phyloP scores from a whole-genome alignment of 345 rosid genomes.

The Salix udensis region DNA sequence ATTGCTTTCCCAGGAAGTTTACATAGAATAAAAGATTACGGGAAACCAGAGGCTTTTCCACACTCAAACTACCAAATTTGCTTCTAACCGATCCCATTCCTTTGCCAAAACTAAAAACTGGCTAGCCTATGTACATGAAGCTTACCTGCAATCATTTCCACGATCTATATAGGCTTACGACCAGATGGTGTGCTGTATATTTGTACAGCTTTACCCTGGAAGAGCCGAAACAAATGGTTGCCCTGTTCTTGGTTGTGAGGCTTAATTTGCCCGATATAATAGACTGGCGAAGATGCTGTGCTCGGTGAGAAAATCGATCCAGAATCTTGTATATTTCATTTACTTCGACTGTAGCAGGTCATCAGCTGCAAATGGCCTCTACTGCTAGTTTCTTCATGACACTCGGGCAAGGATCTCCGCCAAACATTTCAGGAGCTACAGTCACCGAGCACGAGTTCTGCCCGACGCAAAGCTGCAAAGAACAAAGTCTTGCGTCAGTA shows the following conservation, averaged over 20 bases:
- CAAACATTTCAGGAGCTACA: slow-evolving; percentile 90
- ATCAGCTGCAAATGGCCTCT: slow-evolving; percentile 78
- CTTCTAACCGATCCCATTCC: slow-evolving; percentile 25
- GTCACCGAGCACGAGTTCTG: slow-evolving; percentile 86
- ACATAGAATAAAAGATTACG: slow-evolving; percentile 13
- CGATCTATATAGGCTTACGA: slow-evolving; percentile 27
- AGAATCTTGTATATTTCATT: slow-evolving; percentile 14
- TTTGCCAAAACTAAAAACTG: not conserved
- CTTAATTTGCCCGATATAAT: slow-evolving; percentile 20
- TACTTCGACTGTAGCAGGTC: slow-evolving; percentile 7
- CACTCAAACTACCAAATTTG: slow-evolving; percentile 26
- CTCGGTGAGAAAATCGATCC: slow-evolving; percentile 16
- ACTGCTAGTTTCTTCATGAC: slow-evolving; percentile 93
- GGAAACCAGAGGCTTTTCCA: slow-evolving; percentile 53
- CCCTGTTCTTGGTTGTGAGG: slow-evolving; percentile 21
- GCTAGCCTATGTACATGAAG: slow-evolving; percentile 19
- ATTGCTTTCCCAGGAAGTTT: slow-evolving; percentile 25
- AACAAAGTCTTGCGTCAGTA: slow-evolving; percentile 9
- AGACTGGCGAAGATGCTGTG: slow-evolving; percentile 18
- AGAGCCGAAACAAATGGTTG: slow-evolving; percentile 34
- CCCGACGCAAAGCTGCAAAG: slow-evolving; percentile 82
- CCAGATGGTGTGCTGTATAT: slow-evolving; percentile 52
- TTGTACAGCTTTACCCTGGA: slow-evolving; percentile 74
- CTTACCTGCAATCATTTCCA: slow-evolving; percentile 37
- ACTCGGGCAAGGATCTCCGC: slow-evolving; percentile 90